These are phyloP conservation scores for Buddleja alternifolia DNA, from an alignment of 257 asterid genomes.

Conservation along the genomic window DNA sequence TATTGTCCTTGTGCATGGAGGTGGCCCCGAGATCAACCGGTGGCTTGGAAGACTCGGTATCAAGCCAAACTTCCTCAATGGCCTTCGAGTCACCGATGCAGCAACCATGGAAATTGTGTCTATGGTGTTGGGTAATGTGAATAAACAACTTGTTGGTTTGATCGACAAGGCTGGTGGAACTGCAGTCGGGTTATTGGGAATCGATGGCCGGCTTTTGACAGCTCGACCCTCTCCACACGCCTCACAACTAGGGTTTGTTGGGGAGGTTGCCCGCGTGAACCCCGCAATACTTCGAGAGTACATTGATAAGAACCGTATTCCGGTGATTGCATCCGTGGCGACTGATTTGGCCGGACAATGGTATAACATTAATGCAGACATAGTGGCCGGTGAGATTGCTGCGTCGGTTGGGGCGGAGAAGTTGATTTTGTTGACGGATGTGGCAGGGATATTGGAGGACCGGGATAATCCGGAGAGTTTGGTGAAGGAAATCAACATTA, in stretches of 20 bases:
- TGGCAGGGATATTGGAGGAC: conserved; percentile 68
- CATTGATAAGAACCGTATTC: conserved; percentile 66
- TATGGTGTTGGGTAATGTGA: conserved; percentile 82
- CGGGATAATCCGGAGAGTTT: conserved; percentile 59
- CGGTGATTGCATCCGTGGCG: conserved; percentile 84
- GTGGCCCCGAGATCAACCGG: conserved; percentile 87
- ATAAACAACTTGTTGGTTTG: conserved; percentile 68
- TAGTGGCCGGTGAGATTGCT: conserved; percentile 79
- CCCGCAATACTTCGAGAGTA: conserved; percentile 60
- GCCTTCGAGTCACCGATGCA: conserved; percentile 83
- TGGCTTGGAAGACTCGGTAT: conserved; percentile 65
- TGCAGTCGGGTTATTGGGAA: conserved; percentile 79
- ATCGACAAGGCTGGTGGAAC: conserved; percentile 85
- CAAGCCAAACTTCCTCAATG: conserved; percentile 71
- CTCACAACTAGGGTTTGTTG: conserved; percentile 72
- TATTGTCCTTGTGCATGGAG: conserved; percentile 81
- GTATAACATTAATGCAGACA: conserved; percentile 81
- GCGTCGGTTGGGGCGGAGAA: conserved; percentile 80
- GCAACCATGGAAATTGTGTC: conserved; percentile 85
- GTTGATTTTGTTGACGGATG: conserved; percentile 71
- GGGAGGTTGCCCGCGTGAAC: conserved; percentile 81
- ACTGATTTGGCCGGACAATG: conserved; percentile 62
- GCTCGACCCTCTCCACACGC: conserved; percentile 73
- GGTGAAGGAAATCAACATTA: conserved; percentile 74
- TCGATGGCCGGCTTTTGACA: conserved; percentile 71